Evolutionary conservation across 208 protist genomes (phyloP), one percentile per base, ranked within the genome.

Genomic region (Acanthamoeba polyphaga): DNA sequence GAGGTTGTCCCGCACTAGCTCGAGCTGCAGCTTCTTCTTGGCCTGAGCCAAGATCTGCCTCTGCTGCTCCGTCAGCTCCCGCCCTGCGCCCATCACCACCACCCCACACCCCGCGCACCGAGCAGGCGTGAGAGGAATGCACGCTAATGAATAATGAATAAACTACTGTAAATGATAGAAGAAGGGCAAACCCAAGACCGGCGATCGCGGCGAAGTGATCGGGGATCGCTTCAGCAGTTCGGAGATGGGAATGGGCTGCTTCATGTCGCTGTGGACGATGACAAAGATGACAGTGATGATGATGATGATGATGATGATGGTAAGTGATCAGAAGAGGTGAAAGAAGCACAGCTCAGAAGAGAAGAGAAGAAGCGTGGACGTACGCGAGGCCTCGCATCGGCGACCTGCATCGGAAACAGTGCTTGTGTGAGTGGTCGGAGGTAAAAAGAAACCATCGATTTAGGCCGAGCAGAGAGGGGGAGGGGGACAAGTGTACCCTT

Each of bases 21-120:
- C 78, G 51, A 87, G 78, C 27, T 87, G 78, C 49, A 87, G 78
- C 51, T 87, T 87, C 78, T 87, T 87, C 24, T 87, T 58, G 49
- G 78, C 78, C 51, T 87, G 78, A 5, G 78, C 78, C 78, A 87
- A 19, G 43, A 87, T 87, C 49, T 64, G 78, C 27, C 78, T 29
- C 78, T 87, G 78, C 78, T 87, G 78, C 51, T 87, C 78, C 49
- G 78, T 87, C 49, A 87, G 4, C 78, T 87, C 78, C 5, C 78
- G 78, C 27, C 27, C 78, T 87, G 51, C 24, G 8, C 49, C 51
- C 12, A 4, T 13, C 4, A 4, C 51, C 51, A 4, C 51, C 51
- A 4, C 51, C 51, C 51, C 51, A 4, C 51, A 55, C 4, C 15
- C 0, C 12, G 0, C 51, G 51, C 51, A 10, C 12, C 51, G 51